Evolutionary conservation across 768 basidiomycete genomes (phyloP).

Genomic region (Lactifluus hygrophoroides): DNA sequence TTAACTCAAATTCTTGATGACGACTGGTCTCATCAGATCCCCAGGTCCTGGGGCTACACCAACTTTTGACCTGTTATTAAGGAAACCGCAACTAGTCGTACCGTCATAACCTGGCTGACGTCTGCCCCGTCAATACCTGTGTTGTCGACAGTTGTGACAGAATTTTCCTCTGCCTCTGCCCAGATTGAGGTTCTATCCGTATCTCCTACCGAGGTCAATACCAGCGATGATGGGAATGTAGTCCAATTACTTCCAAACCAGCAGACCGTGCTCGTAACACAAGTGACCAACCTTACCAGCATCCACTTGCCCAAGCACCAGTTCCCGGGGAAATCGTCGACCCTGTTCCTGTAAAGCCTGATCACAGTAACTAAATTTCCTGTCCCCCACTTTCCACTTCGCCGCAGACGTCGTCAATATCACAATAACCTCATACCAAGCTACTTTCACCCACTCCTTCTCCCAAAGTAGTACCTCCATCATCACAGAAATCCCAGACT

Average conservation of each 20-base stretch:
- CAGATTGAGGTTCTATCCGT: background rate
- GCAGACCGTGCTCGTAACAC: background rate
- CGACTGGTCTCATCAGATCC: background rate
- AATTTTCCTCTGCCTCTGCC: background rate
- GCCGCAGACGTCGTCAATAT: background rate
- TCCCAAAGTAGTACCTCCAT: background rate
- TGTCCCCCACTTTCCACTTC: background rate
- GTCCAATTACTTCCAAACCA: background rate
- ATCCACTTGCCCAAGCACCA: no score
- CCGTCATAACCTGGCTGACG: background rate
- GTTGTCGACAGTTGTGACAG: background rate
- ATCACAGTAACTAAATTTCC: no score
- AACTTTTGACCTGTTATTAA: background rate
- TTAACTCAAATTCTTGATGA: no score
- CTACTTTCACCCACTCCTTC: background rate
- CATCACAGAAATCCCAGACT: no score
- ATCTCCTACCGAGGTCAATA: background rate
- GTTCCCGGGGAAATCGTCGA: no score
- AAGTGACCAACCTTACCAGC: background rate
- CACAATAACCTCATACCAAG: background rate
- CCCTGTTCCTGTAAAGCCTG: no score
- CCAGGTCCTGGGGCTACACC: background rate
- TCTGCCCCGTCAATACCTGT: background rate
- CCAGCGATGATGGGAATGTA: background rate
- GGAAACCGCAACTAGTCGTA: background rate